These are phyloP conservation scores for Hypoxylon sp. DNA, from an alignment of 2,329 filamentous ascomycete species.

Conservation along the genomic window DNA sequence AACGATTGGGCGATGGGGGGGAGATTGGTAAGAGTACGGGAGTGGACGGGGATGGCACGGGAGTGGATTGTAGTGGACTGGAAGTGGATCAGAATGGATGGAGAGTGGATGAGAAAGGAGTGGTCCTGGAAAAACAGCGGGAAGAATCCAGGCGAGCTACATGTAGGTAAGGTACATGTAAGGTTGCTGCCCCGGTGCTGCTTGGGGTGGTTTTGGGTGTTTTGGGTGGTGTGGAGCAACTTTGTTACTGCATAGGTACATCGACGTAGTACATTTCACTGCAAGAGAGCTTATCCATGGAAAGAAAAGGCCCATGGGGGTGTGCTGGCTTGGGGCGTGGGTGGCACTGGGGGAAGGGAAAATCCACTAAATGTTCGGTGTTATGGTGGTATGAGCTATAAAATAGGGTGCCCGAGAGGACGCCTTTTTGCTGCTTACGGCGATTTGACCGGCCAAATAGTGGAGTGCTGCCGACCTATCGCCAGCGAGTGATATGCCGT, in stretches of 20 bases:
- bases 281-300: slow-evolving; percentile 7
- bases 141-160: slow-evolving; percentile 28
- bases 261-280: no score
- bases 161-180: not conserved
- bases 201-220: not conserved
- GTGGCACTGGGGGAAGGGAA: slow-evolving; percentile 41
- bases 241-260: slow-evolving; percentile 4
- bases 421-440: slow-evolving; percentile 50
- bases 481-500: slow-evolving; percentile 51
- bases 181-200: slow-evolving; percentile 4
- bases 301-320: slow-evolving; percentile 15
- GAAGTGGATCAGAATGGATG: slow-evolving; percentile 26
- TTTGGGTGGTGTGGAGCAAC: slow-evolving; percentile 37
- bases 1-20: slow-evolving; percentile 27
- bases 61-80: slow-evolving; percentile 21
- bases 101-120: slow-evolving; percentile 14
- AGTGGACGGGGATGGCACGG: slow-evolving; percentile 35
- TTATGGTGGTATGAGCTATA: slow-evolving; percentile 47
- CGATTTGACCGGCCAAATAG: slow-evolving; percentile 55
- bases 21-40: slow-evolving; percentile 34
- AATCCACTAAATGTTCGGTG: slow-evolving; percentile 45
- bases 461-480: slow-evolving; percentile 53
- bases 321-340: slow-evolving; percentile 30
- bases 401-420: slow-evolving; percentile 44
- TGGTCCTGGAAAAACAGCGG: slow-evolving; percentile 41